A percentile compares a stretch with the other conserved stretches of the same genome.
phyloP scores from a whole-genome alignment of 768 basidiomycete genomes.

The Rhodotorula taiwanensis region DNA sequence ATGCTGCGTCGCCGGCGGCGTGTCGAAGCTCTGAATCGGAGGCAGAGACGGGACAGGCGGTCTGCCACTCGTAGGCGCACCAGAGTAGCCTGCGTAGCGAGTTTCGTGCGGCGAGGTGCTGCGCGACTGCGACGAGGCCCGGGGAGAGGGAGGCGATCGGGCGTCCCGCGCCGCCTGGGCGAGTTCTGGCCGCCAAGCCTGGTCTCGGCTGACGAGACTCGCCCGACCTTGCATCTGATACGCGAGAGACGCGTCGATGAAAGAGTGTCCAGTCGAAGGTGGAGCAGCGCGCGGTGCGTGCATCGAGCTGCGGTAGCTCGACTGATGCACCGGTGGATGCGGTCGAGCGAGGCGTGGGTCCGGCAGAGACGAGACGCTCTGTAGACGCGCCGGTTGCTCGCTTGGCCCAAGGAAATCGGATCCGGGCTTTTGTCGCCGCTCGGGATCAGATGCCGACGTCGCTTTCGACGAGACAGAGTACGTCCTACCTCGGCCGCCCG shows the following conservation, averaged over 20 bases:
- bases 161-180: constrained; percentile 2
- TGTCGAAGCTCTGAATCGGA: constrained; percentile 33
- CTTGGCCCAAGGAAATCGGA: neutral
- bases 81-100: constrained; percentile 18
- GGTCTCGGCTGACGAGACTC: constrained; percentile 4
- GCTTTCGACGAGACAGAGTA: constrained; percentile 38
- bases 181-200: neutral
- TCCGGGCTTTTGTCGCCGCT: constrained; percentile 10
- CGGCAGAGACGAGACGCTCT: constrained; percentile 27
- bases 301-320: neutral
- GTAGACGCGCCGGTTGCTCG: constrained; percentile 12
- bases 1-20: constrained; percentile 15
- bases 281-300: constrained; percentile 13
- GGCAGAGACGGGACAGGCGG: constrained; percentile 30
- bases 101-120: constrained; percentile 12
- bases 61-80: constrained; percentile 5
- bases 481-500: constrained; percentile 15
- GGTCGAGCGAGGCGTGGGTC: constrained; percentile 1
- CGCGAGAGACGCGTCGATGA: constrained; percentile 25
- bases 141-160: constrained; percentile 4
- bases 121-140: constrained; percentile 5
- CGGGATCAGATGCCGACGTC: constrained; percentile 32
- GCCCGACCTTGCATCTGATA: constrained; percentile 32
- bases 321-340: constrained; percentile 2
- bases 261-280: constrained; percentile 33